phyloP scores from a whole-genome alignment of 108 stramenopile genomes.

The Mayamaea pseudoterrestris region DNA sequence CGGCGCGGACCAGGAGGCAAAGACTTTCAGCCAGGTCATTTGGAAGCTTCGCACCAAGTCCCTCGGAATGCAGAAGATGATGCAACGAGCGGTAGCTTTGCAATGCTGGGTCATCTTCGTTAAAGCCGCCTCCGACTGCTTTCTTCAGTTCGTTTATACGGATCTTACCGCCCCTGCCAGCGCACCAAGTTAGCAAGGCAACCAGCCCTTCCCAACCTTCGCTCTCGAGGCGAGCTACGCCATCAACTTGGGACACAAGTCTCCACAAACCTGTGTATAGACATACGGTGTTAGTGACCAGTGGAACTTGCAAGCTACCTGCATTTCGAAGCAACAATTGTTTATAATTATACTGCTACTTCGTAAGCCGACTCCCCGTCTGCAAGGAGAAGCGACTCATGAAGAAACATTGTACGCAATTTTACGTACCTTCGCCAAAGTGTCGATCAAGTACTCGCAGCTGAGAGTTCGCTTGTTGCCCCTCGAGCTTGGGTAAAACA shows the following conservation, averaged over 20 bases:
- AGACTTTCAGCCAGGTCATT: conserved; percentile 28
- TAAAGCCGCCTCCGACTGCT: conserved; percentile 21
- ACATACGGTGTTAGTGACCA: too few relatives aligned
- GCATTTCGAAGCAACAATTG: too few relatives aligned
- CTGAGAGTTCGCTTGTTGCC: conserved; percentile 9
- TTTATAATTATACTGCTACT: too few relatives aligned
- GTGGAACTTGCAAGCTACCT: too few relatives aligned
- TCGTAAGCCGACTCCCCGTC: too few relatives aligned
- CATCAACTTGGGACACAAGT: conserved; percentile 57
- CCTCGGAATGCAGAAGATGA: conserved; percentile 52
- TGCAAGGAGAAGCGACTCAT: too few relatives aligned
- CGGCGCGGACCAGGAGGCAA: conserved; percentile 39
- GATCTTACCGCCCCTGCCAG: conserved; percentile 28
- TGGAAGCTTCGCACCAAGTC: conserved; percentile 45
- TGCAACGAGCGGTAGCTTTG: conserved; percentile 73
- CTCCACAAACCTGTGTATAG: conserved; percentile 76
- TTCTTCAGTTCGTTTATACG: conserved; percentile 1
- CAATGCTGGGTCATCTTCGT: conserved; percentile 67
- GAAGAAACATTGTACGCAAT: too few relatives aligned
- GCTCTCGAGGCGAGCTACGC: conserved; percentile 25
- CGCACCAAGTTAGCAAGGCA: conserved; percentile 56
- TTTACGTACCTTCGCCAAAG: conserved; percentile 58
- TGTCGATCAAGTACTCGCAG: conserved; percentile 46
- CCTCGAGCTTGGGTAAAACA: conserved; percentile 25
- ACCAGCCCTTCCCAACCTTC: conserved; percentile 62